Percentiles rank a stretch among this genome's conserved stretches.
phyloP scores from a whole-genome alignment of 352 stramenopile species.

The Globisporangium echinulatum region DNA sequence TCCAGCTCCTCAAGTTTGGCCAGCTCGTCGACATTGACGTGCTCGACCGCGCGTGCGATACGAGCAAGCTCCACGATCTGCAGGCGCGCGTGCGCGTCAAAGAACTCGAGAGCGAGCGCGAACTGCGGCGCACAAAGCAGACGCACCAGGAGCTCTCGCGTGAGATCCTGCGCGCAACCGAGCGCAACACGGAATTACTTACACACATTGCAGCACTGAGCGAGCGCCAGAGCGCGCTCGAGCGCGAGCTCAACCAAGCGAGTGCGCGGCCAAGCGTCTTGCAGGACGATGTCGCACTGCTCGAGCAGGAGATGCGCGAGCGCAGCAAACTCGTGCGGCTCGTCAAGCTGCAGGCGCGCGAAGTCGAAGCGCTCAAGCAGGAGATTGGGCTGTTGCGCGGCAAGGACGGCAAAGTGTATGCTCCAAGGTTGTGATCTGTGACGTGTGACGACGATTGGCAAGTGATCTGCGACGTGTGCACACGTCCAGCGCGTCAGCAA shows the following conservation, averaged over 20 bases:
- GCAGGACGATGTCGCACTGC: constrained; percentile 40
- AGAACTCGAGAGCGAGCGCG: constrained; percentile 65
- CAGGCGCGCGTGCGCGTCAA: constrained; percentile 65
- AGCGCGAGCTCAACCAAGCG: constrained; percentile 80
- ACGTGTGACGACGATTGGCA: constrained; percentile 17
- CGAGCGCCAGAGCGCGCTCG: constrained; percentile 71
- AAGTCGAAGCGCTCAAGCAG: constrained; percentile 88
- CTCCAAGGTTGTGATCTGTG: constrained; percentile 18
- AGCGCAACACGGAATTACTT: constrained; percentile 83
- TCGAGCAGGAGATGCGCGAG: constrained; percentile 80
- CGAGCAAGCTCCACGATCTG: constrained; percentile 57
- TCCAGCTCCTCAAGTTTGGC: constrained; percentile 80
- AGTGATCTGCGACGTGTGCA: too few species aligned
- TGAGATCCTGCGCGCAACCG: constrained; percentile 70
- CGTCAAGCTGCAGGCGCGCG: constrained; percentile 88
- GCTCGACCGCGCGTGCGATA: constrained; percentile 84
- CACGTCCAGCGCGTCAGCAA: too few species aligned
- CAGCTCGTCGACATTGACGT: constrained; percentile 81
- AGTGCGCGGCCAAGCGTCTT: constrained; percentile 33
- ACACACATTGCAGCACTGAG: constrained; percentile 69
- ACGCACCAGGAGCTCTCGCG: constrained; percentile 57
- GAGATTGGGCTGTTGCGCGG: constrained; percentile 82
- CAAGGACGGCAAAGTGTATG: constrained; percentile 79
- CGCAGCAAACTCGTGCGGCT: constrained; percentile 85
- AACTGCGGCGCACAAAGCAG: constrained; percentile 37